These are phyloP conservation scores for Kwoniella newhampshirensis DNA, from an alignment of 768 basidiomycete species.

Conservation along the genomic window DNA sequence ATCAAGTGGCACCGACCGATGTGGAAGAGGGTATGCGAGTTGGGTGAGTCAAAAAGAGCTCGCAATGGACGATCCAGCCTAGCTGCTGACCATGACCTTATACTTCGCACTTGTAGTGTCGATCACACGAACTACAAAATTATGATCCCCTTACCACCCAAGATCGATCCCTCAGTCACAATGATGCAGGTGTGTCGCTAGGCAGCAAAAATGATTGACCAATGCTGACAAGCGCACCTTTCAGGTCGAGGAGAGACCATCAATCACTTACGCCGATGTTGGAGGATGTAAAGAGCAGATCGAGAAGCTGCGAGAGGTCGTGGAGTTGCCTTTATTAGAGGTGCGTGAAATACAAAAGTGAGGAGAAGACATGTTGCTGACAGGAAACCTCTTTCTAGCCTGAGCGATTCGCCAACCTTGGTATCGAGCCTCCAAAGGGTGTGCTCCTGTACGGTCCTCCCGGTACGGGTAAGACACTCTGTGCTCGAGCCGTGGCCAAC, in stretches of 20 bases:
- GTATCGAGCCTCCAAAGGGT: constrained; percentile 98
- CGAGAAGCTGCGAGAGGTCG: constrained; percentile 96
- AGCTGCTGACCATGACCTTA: no score
- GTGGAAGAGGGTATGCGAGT: constrained; percentile 99
- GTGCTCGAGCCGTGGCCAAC: constrained; percentile 96
- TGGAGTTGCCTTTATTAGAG: constrained; percentile 90
- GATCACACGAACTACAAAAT: constrained; percentile 82
- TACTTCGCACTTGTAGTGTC: constrained; percentile 48
- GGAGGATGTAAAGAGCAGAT: constrained; percentile 99
- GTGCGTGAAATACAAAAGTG: constrained; percentile 66
- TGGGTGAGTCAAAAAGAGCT: constrained; percentile 66
- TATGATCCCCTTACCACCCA: constrained; percentile 95
- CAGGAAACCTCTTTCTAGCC: constrained; percentile 65
- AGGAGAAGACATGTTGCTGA: no score
- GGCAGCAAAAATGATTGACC: constrained; percentile 18
- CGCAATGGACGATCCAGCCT: neutral
- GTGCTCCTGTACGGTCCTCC: constrained; percentile 80
- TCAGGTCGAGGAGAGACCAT: constrained; percentile 96
- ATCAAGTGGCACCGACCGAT: constrained; percentile 94
- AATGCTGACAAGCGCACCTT: constrained; percentile 4
- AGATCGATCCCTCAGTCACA: constrained; percentile 97
- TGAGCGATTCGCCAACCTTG: constrained; percentile 96
- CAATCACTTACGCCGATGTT: constrained; percentile 95
- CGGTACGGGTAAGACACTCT: constrained; percentile 82
- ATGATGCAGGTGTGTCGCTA: constrained; percentile 72